A percentile compares a stretch with the other conserved stretches of the same genome.
These are phyloP conservation scores for Kazachstania africana DNA, from an alignment of 805 yeast genomes.

Conservation along the genomic window DNA sequence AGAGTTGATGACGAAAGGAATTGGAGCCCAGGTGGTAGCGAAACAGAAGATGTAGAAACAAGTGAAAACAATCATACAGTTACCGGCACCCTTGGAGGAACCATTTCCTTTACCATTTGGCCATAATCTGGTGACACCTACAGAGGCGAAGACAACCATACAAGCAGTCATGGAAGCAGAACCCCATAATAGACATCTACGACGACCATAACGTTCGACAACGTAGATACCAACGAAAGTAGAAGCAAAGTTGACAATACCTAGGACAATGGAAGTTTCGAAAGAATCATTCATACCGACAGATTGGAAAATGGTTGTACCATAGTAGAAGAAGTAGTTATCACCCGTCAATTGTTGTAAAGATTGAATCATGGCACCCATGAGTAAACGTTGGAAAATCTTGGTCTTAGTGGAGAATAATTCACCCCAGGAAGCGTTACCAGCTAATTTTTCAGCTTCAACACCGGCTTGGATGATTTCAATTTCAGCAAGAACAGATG, in stretches of 20 bases:
- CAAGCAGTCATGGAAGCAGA: slow-evolving; percentile 36
- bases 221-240: slow-evolving; percentile 39
- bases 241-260: slow-evolving; percentile 47
- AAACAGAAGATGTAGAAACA: slow-evolving; percentile 59
- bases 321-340: slow-evolving; percentile 57
- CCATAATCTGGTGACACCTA: slow-evolving; percentile 41
- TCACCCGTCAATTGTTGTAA: slow-evolving; percentile 58
- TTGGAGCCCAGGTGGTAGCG: slow-evolving; percentile 68
- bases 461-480: slow-evolving; percentile 51
- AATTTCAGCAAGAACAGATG: slow-evolving; percentile 43
- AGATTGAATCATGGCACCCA: slow-evolving; percentile 46
- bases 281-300: slow-evolving; percentile 48
- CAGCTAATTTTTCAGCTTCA: slow-evolving; percentile 47
- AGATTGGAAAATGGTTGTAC: slow-evolving; percentile 49
- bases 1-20: slow-evolving; percentile 48
- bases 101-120: slow-evolving; percentile 28
- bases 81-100: slow-evolving; percentile 44
- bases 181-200: slow-evolving; percentile 36
- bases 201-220: slow-evolving; percentile 44
- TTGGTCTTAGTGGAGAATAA: slow-evolving; percentile 56
- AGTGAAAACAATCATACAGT: slow-evolving; percentile 59
- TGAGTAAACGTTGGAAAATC: slow-evolving; percentile 33
- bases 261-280: slow-evolving; percentile 45
- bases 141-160: slow-evolving; percentile 39
- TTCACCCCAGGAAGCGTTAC: slow-evolving; percentile 54